Percentiles rank a stretch among this genome's conserved stretches.
These are phyloP conservation scores for Solanum stenotomum DNA, from an alignment of 257 asterid species.

Conservation along the genomic window DNA sequence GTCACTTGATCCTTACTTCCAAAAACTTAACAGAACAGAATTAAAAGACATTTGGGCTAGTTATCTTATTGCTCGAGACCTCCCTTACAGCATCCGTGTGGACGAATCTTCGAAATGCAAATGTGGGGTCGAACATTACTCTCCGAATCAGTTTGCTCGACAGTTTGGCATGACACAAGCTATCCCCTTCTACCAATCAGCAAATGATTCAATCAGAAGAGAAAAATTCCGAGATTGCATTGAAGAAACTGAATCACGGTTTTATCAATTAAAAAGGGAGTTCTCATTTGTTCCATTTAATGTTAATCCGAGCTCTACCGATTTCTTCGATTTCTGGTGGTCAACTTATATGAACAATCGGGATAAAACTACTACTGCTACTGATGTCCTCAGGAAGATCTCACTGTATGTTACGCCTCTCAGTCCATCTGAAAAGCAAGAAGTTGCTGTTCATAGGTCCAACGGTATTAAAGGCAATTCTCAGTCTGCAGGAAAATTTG, in stretches of 20 bases:
- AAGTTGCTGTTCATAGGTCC: background rate
- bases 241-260: background rate
- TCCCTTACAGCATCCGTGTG: background rate
- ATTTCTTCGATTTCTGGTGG: conserved; percentile 7
- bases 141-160: conserved; percentile 8
- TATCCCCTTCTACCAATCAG: background rate
- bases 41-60: conserved; percentile 1
- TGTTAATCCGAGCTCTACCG: background rate
- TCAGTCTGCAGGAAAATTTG: background rate
- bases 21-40: background rate
- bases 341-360: conserved; percentile 1
- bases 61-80: conserved; percentile 3
- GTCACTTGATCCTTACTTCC: conserved; percentile 6
- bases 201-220: background rate
- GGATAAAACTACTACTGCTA: background rate
- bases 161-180: conserved; percentile 8
- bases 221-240: background rate
- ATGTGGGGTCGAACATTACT: background rate
- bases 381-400: background rate
- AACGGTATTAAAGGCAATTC: background rate
- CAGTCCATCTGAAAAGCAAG: background rate
- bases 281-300: conserved; percentile 1
- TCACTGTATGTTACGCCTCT: background rate
- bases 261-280: background rate
- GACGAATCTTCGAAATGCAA: background rate